Base-by-base conservation (phyloP, 2,329 filamentous ascomycete species). In the Microsporum audouinii region DNA sequence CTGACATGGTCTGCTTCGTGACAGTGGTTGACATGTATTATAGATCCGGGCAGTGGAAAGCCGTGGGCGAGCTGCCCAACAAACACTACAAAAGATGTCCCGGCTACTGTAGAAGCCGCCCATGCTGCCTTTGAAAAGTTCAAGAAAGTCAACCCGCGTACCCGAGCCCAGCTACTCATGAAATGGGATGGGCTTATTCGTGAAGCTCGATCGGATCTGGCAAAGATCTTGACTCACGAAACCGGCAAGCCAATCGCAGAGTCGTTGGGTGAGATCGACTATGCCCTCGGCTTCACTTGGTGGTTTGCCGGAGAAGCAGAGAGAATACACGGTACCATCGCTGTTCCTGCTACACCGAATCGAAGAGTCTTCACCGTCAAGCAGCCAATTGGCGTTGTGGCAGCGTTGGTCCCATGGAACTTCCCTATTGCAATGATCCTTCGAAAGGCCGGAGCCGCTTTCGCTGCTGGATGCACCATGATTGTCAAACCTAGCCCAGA, bases 391-490 rank as follows among this genome's bases (percentile, higher is more conserved):
- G 90, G 89, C 59, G 89, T 95, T 12, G 89, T 87, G 69, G 89
- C 87, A 1, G 77, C 94, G 58, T 89, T 95, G 64, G 91, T 89
- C 7, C 90, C 90, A 73, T 94, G 89, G 90, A 95, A 95, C 76
- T 95, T 95, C 69, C 87, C 87, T 10, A 84, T 86, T 2, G 86
- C 86, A 57, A 89, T 89, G 87, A 84, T 89, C 65, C 66, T 71
- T 36, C 65, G 72, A 7, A 73, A 74, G 56, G 68, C 69, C 8
- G 71, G 66, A 10, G 68, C 71, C 27, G 73, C 74, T 1, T 66
- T 76, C 14, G 73, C 73, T 2, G 72, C 73, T 2, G 74, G 73
- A 5, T 75, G 72, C 61, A 72, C 72, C 0, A 70, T 73, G 33
- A 71, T 76, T 17, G 66, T 71, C 43, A 76, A 76, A 59, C 67